These are phyloP conservation scores for Globisporangium uncinulatum DNA, from an alignment of 352 stramenopile genomes.

Conservation along the genomic window DNA sequence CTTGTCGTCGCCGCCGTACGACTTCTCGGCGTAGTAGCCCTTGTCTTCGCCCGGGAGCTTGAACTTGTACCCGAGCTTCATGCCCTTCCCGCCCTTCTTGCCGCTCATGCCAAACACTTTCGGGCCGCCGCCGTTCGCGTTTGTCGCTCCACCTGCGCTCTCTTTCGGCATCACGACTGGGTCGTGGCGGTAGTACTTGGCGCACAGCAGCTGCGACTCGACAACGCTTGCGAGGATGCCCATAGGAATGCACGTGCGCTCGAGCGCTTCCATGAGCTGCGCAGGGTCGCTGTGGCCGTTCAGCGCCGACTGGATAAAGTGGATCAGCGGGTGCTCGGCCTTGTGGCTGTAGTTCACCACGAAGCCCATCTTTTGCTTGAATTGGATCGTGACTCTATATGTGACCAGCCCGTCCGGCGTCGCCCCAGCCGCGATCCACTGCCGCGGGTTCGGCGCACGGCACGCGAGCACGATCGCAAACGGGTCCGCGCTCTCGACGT, in stretches of 20 bases:
- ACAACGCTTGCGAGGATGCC: constrained; percentile 77
- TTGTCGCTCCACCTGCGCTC: constrained; percentile 16
- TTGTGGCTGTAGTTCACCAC: constrained; percentile 87
- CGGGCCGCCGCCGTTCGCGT: constrained; percentile 17
- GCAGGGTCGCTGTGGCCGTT: constrained; percentile 77
- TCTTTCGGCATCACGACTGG: constrained; percentile 34
- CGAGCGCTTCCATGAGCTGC: constrained; percentile 75
- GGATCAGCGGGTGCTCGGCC: constrained; percentile 76
- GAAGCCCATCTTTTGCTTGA: constrained; percentile 86
- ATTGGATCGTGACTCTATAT: constrained; percentile 79
- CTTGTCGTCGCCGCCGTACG: constrained; percentile 80
- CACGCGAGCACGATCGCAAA: constrained; percentile 80
- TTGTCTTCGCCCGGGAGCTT: constrained; percentile 84
- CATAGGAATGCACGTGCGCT: constrained; percentile 81
- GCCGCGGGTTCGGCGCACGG: constrained; percentile 60
- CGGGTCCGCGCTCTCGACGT: constrained; percentile 79
- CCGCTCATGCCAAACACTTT: constrained; percentile 54
- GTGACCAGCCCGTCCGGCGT: constrained; percentile 67
- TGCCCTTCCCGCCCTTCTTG: constrained; percentile 79
- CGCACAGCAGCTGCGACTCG: constrained; percentile 76
- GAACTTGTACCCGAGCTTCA: constrained; percentile 85
- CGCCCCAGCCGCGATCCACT: constrained; percentile 63
- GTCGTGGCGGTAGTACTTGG: constrained; percentile 82
- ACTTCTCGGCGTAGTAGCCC: constrained; percentile 81
- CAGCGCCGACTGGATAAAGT: constrained; percentile 81